Percentiles rank a stretch among this genome's conserved stretches.
phyloP scores from a whole-genome alignment of 768 basidiomycete species.

The Leucocoprinus birnbaumii region DNA sequence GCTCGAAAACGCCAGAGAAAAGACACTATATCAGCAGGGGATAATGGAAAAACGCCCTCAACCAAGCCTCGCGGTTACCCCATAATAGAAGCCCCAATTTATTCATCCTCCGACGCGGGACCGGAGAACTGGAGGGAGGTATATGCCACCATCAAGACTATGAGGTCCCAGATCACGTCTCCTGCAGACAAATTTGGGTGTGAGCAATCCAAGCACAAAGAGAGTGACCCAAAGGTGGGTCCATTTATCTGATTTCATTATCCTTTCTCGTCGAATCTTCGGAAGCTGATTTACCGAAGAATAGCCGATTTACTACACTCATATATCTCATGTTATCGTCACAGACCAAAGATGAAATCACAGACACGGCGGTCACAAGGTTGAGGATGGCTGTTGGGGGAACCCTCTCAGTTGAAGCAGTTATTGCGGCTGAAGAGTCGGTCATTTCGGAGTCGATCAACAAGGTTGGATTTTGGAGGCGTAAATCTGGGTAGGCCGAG shows the following conservation, averaged over 20 bases:
- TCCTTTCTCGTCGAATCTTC: not conserved
- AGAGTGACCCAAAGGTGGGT: slow-evolving; percentile 63
- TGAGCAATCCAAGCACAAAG: slow-evolving; percentile 61
- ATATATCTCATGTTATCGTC: slow-evolving; percentile 94
- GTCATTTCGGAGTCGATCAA: slow-evolving; percentile 74
- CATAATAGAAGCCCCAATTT: too few species aligned
- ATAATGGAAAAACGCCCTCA: too few species aligned
- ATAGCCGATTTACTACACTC: slow-evolving; percentile 77
- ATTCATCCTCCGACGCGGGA: slow-evolving; percentile 48
- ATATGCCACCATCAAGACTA: slow-evolving; percentile 71
- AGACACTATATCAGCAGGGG: too few species aligned
- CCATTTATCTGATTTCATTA: not conserved
- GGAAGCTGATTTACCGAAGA: slow-evolving; percentile 44
- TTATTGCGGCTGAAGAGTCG: slow-evolving; percentile 60
- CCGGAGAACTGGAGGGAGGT: slow-evolving; percentile 67
- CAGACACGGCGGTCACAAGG: slow-evolving; percentile 72
- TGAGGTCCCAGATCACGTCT: slow-evolving; percentile 70
- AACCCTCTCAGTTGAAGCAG: slow-evolving; percentile 63
- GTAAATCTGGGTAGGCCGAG: slow-evolving; percentile 75
- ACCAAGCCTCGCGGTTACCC: too few species aligned
- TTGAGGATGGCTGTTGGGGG: slow-evolving; percentile 75
- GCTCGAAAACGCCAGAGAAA: too few species aligned
- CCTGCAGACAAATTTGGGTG: slow-evolving; percentile 96
- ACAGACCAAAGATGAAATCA: slow-evolving; percentile 95
- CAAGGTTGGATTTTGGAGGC: slow-evolving; percentile 92